A percentile compares a stretch with the other conserved stretches of the same genome.
phyloP scores from a whole-genome alignment of 2,329 filamentous ascomycete genomes.

The Lomentospora prolificans region DNA sequence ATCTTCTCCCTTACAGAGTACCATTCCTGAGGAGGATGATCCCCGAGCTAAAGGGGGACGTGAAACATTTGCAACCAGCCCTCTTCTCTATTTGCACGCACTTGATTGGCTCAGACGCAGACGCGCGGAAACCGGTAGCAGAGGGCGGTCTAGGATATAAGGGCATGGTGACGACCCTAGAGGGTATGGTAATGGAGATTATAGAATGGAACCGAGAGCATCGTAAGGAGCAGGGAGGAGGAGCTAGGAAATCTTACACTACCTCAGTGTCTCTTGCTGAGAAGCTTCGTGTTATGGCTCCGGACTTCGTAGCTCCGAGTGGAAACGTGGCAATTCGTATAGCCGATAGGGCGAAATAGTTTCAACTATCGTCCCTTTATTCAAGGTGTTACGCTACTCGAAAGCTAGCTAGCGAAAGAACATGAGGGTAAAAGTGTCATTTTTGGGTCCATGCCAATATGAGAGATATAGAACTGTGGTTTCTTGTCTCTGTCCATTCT shows the following conservation, averaged over 20 bases:
- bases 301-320: background rate
- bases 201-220: conserved; percentile 26
- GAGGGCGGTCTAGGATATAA: conserved; percentile 31
- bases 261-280: conserved; percentile 1
- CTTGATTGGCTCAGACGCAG: conserved; percentile 23
- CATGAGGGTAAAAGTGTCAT: too few relatives aligned
- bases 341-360: too few relatives aligned
- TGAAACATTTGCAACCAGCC: conserved; percentile 27
- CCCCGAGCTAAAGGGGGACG: conserved; percentile 19
- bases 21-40: conserved; percentile 15
- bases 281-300: background rate
- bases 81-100: conserved; percentile 25
- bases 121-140: conserved; percentile 24
- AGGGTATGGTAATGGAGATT: conserved; percentile 31
- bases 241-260: background rate
- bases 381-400: too few relatives aligned
- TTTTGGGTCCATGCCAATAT: too few relatives aligned
- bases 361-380: too few relatives aligned
- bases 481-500: too few relatives aligned
- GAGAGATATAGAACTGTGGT: too few relatives aligned
- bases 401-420: too few relatives aligned
- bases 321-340: background rate
- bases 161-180: conserved; percentile 23
- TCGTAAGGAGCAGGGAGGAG: background rate
- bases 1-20: conserved; percentile 17